Percentiles rank a stretch among this genome's conserved stretches.
Conservation (phyloP, 116 monocot species). For the Zostera marina region DNA sequence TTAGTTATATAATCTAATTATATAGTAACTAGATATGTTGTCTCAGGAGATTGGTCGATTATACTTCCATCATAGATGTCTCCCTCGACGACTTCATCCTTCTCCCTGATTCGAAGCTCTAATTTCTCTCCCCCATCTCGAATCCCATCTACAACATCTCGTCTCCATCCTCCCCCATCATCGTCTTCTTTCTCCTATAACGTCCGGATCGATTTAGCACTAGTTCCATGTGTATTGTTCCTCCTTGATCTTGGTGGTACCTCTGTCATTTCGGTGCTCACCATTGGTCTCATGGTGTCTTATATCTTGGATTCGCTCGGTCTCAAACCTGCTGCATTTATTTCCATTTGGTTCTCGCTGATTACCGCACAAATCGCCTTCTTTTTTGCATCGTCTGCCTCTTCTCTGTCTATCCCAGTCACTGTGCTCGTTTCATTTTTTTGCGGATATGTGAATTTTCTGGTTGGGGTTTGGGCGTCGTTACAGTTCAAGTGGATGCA, state of each 20-base stretch:
- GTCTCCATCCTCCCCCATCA: slow-evolving; percentile 4
- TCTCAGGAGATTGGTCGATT: too few relatives aligned
- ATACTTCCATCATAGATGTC: too few relatives aligned
- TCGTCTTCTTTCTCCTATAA: slow-evolving; percentile 43
- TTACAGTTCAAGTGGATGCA: slow-evolving; percentile 84
- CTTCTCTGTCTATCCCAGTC: slow-evolving; percentile 30
- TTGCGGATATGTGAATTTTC: slow-evolving; percentile 50
- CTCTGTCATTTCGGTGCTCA: slow-evolving; percentile 33
- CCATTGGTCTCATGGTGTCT: slow-evolving; percentile 47
- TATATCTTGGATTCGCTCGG: slow-evolving; percentile 78
- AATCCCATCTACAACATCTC: slow-evolving; percentile 11
- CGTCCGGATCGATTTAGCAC: slow-evolving; percentile 45
- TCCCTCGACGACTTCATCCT: slow-evolving; percentile 30
- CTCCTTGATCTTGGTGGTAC: slow-evolving; percentile 78
- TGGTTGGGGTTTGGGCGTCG: slow-evolving; percentile 80
- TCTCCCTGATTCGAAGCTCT: slow-evolving; percentile 23
- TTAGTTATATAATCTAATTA: too few relatives aligned
- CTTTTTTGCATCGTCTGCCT: slow-evolving; percentile 41
- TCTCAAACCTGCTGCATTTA: slow-evolving; percentile 39
- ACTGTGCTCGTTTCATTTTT: slow-evolving; percentile 46
- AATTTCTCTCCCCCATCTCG: slow-evolving; percentile 7
- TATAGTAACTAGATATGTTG: too few relatives aligned
- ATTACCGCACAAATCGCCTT: slow-evolving; percentile 53
- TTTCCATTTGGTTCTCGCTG: slow-evolving; percentile 74
- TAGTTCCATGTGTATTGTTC: slow-evolving; percentile 56